Conservation (phyloP, 495 filamentous ascomycete genomes). For the Talaromyces thailandensis region DNA sequence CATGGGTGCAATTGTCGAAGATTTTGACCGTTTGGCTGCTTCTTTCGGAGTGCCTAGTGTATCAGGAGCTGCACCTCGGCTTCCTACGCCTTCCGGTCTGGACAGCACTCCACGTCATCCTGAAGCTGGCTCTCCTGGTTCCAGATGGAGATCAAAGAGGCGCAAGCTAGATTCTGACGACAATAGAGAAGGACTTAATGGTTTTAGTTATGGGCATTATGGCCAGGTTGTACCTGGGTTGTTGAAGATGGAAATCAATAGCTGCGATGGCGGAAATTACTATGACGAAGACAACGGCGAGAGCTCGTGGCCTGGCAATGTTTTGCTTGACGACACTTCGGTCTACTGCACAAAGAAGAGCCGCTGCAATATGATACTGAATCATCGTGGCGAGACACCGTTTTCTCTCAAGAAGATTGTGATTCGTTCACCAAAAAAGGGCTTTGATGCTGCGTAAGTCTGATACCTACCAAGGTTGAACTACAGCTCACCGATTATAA, state of each 20-base stretch:
- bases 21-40: not conserved
- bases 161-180: constrained; percentile 64
- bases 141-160: constrained; percentile 52
- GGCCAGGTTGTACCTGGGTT: constrained; percentile 76
- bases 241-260: constrained; percentile 75
- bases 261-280: constrained; percentile 82
- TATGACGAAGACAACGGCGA: constrained; percentile 42
- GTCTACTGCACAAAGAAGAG: constrained; percentile 85
- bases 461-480: not conserved
- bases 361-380: constrained; percentile 75
- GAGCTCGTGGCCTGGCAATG: constrained; percentile 66
- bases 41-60: not conserved
- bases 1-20: not conserved
- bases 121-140: constrained; percentile 12
- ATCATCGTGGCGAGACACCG: constrained; percentile 65
- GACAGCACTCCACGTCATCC: not conserved
- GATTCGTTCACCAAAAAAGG: constrained; percentile 74
- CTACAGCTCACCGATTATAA: constrained; percentile 24
- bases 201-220: constrained; percentile 68
- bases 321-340: constrained; percentile 68
- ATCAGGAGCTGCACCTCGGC: not conserved
- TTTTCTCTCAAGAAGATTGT: constrained; percentile 78
- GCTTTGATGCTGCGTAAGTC: constrained; percentile 80
- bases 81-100: not conserved
- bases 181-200: constrained; percentile 38